Conservation (phyloP, 192 early-diverging fungal genomes). For the Spinellus fusiger region DNA sequence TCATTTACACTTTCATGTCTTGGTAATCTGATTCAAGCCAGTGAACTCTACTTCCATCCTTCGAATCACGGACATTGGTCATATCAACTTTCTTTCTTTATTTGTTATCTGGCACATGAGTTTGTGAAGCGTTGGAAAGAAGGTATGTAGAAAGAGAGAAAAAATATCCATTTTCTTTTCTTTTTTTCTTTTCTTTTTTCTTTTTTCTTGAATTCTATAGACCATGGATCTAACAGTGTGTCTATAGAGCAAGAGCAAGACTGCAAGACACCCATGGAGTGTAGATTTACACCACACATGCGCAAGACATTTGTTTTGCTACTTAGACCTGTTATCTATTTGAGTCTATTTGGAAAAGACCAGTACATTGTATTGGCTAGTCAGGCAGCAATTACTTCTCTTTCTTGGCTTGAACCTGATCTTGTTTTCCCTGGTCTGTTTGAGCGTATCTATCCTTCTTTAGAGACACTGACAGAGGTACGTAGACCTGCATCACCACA, state of each 20-base stretch:
- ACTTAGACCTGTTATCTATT: slow-evolving; percentile 51
- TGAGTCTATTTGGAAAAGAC: slow-evolving; percentile 76
- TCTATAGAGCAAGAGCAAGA: slow-evolving; percentile 45
- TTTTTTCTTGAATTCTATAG: background rate
- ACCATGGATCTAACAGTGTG: background rate
- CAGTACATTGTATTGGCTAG: slow-evolving; percentile 48
- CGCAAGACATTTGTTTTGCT: slow-evolving; percentile 57
- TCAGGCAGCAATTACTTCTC: slow-evolving; percentile 58
- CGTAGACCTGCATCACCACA: too few species aligned
- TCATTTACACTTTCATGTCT: slow-evolving; percentile 56
- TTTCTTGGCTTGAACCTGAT: slow-evolving; percentile 73
- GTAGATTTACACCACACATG: slow-evolving; percentile 52
- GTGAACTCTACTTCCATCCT: slow-evolving; percentile 87
- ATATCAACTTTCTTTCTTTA: slow-evolving; percentile 60
- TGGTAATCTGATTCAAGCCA: slow-evolving; percentile 71
- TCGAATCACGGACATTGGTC: slow-evolving; percentile 91
- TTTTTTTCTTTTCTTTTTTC: too few species aligned
- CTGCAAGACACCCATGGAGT: slow-evolving; percentile 55
- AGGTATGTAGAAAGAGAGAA: slow-evolving; percentile 15
- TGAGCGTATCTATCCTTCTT: slow-evolving; percentile 79
- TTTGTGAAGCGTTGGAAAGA: slow-evolving; percentile 61
- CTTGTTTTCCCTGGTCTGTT: slow-evolving; percentile 76
- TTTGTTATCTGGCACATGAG: slow-evolving; percentile 58
- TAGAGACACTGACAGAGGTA: slow-evolving; percentile 77
- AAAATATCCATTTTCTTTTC: background rate